Base-by-base conservation (phyloP, 148 eudicot species). In the Silene uniflora region DNA sequence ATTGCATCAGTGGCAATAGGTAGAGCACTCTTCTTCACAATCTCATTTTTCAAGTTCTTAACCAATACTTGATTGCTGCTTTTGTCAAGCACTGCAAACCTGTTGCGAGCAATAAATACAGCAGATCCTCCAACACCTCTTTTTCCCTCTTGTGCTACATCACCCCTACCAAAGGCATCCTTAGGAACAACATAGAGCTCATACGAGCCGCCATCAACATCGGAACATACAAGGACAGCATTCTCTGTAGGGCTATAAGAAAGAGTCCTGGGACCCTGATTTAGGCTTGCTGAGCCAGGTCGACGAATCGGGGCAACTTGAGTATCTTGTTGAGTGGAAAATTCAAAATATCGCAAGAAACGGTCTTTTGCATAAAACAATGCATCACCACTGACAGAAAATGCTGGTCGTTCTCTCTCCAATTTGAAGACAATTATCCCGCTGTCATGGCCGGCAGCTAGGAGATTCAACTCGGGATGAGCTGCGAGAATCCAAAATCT, bases 321-420 rank as follows among this genome's bases (percentile, higher is more conserved):
- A 67, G 85, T 86, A 70, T 94, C 97, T 75, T 72, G 88, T 75
- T 90, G 96, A 63, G 91, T 81, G 10, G 93, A 85, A 71, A 89
- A 94, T 75, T 94, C 98, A 67, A 73, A 91, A 68, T 80, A 84
- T 56, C 94, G 89, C 81, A 94, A 71, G 78, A 94, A 91, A 44
- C 97, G 90, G 64, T 93, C 98, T 81, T 91, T 93, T 21, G 89
- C 90, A 80, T 88, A 91, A 76, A 89, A 90, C 83, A 93, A 79
- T 19, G 86, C 66, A 62, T 93, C 98, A 23, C 95, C 91, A 80
- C 94, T 91, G 59, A 91, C 89, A 58, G 94, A 89, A 83, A 91
- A 93, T 17, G 98, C 98, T 70, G 98, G 98, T 27, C 98, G 85
- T 63, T 93, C 98, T 78, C 98, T 91, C 81, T 93, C 97, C 80